phyloP scores from a whole-genome alignment of 192 early-diverging fungal species.

The Coemansia sp. region DNA sequence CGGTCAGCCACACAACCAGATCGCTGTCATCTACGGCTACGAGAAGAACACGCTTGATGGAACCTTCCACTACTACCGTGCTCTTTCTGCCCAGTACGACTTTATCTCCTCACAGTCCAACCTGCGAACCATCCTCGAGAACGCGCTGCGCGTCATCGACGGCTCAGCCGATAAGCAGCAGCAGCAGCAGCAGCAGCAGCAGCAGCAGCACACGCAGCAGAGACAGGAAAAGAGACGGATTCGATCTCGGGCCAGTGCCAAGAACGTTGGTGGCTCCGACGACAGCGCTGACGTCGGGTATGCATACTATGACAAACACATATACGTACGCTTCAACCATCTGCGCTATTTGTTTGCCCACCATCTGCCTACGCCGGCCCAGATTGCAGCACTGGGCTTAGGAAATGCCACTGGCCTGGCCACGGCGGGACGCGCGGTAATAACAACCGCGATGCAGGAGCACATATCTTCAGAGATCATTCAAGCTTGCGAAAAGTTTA shows the following conservation, averaged over 20 bases:
- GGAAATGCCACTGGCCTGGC: background rate
- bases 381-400: background rate
- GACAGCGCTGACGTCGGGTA: constrained; percentile 14
- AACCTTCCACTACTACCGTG: constrained; percentile 43
- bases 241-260: background rate
- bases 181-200: constrained; percentile 1
- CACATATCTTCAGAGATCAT: constrained; percentile 11
- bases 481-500: constrained; percentile 19
- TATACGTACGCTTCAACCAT: constrained; percentile 37
- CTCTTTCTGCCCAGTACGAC: constrained; percentile 26
- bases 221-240: background rate
- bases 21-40: constrained; percentile 45
- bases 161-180: background rate
- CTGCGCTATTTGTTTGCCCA: constrained; percentile 44
- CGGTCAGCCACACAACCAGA: constrained; percentile 50
- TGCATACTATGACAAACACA: constrained; percentile 14
- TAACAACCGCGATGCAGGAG: constrained; percentile 12
- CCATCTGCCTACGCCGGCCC: constrained; percentile 11
- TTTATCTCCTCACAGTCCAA: constrained; percentile 37
- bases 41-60: constrained; percentile 38
- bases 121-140: constrained; percentile 35
- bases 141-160: constrained; percentile 26
- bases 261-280: background rate
- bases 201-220: constrained; percentile 4
- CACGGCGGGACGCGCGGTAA: background rate